Conservation (phyloP, 352 stramenopile genomes). For the Phytophthora europaea region DNA sequence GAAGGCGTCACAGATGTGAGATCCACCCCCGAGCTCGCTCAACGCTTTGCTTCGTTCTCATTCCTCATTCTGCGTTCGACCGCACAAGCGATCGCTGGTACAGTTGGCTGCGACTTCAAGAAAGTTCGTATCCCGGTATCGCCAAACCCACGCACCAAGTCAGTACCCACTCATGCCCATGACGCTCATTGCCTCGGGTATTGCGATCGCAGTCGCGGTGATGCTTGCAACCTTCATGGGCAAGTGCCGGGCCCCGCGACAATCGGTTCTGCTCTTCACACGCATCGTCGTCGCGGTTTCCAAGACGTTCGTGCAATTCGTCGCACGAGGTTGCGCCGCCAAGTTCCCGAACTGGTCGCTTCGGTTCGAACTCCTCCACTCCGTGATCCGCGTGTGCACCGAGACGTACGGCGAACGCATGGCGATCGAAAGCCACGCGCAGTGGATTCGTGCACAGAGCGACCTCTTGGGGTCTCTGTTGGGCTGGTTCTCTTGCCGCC, state of each 20-base stretch:
- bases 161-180: conserved; percentile 5
- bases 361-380: conserved; percentile 42
- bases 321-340: conserved; percentile 26
- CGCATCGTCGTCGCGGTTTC: not conserved
- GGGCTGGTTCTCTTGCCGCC: conserved; percentile 29
- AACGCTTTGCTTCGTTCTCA: not conserved
- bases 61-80: not conserved
- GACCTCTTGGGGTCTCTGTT: conserved; percentile 34
- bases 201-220: conserved; percentile 8
- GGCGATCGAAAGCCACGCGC: conserved; percentile 21
- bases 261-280: conserved; percentile 21
- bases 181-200: conserved; percentile 4
- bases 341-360: conserved; percentile 50
- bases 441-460: conserved; percentile 33
- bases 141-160: conserved; percentile 4
- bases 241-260: conserved; percentile 11
- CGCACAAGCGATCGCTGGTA: not conserved
- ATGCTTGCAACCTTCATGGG: conserved; percentile 15
- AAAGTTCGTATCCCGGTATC: not conserved
- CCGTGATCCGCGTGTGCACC: conserved; percentile 26
- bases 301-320: conserved; percentile 17
- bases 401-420: conserved; percentile 27
- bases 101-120: not conserved
- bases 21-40: not conserved
- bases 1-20: not conserved